phyloP scores from a whole-genome alignment of 345 rosid genomes.

The Citrus trifoliata region DNA sequence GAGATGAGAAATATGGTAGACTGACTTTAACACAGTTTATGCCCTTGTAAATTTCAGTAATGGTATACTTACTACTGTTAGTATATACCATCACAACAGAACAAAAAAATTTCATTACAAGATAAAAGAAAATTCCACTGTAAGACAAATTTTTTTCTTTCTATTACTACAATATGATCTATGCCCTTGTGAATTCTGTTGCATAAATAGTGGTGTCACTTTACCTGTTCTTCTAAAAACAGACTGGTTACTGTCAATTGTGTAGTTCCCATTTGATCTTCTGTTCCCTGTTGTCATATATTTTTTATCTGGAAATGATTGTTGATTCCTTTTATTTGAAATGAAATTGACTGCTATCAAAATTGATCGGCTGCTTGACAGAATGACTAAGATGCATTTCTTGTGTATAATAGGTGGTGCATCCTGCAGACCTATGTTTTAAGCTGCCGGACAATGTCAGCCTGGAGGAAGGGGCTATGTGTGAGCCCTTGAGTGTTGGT shows the following conservation, averaged over 20 bases:
- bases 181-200: background rate
- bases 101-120: too few relatives aligned
- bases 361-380: conserved; percentile 1
- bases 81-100: too few relatives aligned
- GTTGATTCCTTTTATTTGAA: background rate
- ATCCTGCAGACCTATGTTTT: conserved; percentile 87
- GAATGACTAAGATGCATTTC: background rate
- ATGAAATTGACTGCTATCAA: background rate
- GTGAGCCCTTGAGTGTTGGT: conserved; percentile 92
- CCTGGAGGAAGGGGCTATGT: conserved; percentile 97
- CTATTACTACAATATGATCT: too few relatives aligned
- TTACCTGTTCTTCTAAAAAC: background rate
- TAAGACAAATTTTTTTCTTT: too few relatives aligned
- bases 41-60: background rate
- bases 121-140: too few relatives aligned
- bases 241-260: background rate
- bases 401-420: conserved; percentile 57
- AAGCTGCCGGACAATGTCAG: conserved; percentile 86
- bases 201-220: background rate
- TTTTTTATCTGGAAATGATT: background rate
- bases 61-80: too few relatives aligned
- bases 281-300: background rate
- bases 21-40: background rate
- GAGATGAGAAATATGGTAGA: background rate
- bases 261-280: background rate